Evolutionary conservation across 371 early-diverging fungal species (phyloP), one percentile per base, ranked within the genome.

Genomic region (Neoconidiobolus thromboides): DNA sequence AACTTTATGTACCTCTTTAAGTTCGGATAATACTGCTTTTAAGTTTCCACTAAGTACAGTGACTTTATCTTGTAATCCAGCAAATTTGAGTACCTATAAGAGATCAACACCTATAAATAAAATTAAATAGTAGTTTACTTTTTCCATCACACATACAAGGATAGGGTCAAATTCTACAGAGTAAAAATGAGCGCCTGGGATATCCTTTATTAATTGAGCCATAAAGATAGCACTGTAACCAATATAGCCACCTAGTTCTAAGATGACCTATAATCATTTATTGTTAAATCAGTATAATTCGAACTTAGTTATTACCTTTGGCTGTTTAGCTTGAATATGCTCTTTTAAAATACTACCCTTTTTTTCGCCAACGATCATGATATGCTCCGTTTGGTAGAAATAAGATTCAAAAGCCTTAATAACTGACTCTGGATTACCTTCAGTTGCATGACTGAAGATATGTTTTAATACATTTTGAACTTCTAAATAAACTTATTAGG

Each of bases 171-270:
- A 48, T 38, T 58, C 59, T 10, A 58, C 37, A 6, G 59, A 26
- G 40, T 58, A 58, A 48, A 48, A 58, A 7, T 48, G 26, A 6
- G 48, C 36, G 3, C 37, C 59, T 15, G 3, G 14, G 37, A 14
- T 38, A 15, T 47, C 39, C 47, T 47, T 44, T 7, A 48, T 46
- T 3, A 58, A 6, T 26, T 40, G 4, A 9, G 15, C 59, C 12
- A 58, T 48, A 38, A n/a, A 48, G 14, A 58, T 54, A 2, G 68
- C 64, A 48, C 61, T 61, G 60, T 67, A 67, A 26, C 67, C 64
- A n/a, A 44, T 6, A 39, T 64, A 64, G 39, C 60, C 46, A 41
- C 63, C 63, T 9, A 65, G 26, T 54, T 65, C 62, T 15, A 61
- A 48, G 10, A 62, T 47, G 2, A 5, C 59, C 44, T 37, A 47